phyloP scores from a whole-genome alignment of 805 yeast species.

The Starmerella geochares region DNA sequence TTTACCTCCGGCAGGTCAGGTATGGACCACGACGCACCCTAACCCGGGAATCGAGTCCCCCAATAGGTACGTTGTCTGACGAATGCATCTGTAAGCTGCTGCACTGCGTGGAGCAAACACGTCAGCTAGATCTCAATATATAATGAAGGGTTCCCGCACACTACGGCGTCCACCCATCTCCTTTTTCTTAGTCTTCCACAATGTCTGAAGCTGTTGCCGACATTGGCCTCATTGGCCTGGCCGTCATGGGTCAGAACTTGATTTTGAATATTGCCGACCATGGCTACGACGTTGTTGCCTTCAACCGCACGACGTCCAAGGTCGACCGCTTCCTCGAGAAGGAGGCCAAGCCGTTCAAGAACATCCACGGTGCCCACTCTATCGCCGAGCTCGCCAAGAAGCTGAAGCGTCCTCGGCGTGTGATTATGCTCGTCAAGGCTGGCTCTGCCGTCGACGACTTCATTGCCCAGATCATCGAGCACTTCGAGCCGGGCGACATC shows the following conservation, averaged over 20 bases:
- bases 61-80: conserved; percentile 1
- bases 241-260: conserved; percentile 97
- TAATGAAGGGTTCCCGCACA: conserved; percentile 1
- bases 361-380: conserved; percentile 91
- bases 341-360: conserved; percentile 85
- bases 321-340: conserved; percentile 87
- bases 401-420: conserved; percentile 95
- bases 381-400: conserved; percentile 75
- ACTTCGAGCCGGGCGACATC: conserved; percentile 92
- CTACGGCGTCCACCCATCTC: too few relatives aligned
- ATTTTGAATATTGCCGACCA: conserved; percentile 97
- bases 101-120: conserved; percentile 4
- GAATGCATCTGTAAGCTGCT: conserved; percentile 2
- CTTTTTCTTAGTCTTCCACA: not conserved
- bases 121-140: conserved; percentile 10
- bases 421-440: conserved; percentile 89
- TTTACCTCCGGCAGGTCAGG: not conserved
- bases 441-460: conserved; percentile 90
- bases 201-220: conserved; percentile 46
- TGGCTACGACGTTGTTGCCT: conserved; percentile 95
- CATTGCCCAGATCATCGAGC: conserved; percentile 78
- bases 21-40: not conserved
- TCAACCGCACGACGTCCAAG: conserved; percentile 93
- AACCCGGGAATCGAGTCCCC: not conserved
- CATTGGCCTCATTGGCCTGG: conserved; percentile 97